A percentile compares a stretch with the other conserved stretches of the same genome.
These are phyloP conservation scores for Pseudocercospora musae DNA, from an alignment of 2,329 filamentous ascomycete genomes.

Conservation along the genomic window DNA sequence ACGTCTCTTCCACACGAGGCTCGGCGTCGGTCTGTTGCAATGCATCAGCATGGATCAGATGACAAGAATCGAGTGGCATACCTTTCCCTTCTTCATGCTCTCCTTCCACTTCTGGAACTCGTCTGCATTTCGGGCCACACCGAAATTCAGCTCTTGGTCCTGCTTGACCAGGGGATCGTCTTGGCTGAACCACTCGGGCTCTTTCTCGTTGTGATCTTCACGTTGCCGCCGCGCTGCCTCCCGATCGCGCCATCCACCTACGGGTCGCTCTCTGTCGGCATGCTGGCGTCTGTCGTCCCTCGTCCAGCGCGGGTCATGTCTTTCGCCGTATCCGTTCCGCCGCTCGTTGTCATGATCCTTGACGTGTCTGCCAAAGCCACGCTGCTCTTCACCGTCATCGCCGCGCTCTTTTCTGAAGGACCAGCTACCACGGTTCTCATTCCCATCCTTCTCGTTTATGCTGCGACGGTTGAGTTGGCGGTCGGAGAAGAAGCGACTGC, in stretches of 20 bases:
- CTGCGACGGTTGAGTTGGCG: constrained; percentile 43
- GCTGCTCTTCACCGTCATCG: constrained; percentile 54
- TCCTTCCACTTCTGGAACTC: constrained; percentile 96
- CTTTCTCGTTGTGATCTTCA: constrained; percentile 63
- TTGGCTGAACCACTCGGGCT: constrained; percentile 90
- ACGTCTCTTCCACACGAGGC: not conserved
- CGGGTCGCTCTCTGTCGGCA: constrained; percentile 39
- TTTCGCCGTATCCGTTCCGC: constrained; percentile 63
- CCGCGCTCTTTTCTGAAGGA: constrained; percentile 62
- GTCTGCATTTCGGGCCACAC: constrained; percentile 67
- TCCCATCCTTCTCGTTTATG: constrained; percentile 36
- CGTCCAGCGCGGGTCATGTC: constrained; percentile 66
- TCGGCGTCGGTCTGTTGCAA: not conserved
- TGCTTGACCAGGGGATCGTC: constrained; percentile 60
- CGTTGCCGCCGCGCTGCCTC: constrained; percentile 34
- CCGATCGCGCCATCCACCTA: constrained; percentile 58
- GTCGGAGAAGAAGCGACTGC: constrained; percentile 43
- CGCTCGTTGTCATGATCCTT: constrained; percentile 51
- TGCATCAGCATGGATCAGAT: not conserved
- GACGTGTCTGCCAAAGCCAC: constrained; percentile 46
- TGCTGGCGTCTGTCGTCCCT: constrained; percentile 38
- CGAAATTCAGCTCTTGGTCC: constrained; percentile 49
- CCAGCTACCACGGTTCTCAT: constrained; percentile 67
- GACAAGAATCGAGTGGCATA: not conserved
- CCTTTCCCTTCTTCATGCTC: constrained; percentile 63